phyloP scores from a whole-genome alignment of 371 early-diverging fungal genomes.

The Lichtheimia hyalospora region DNA sequence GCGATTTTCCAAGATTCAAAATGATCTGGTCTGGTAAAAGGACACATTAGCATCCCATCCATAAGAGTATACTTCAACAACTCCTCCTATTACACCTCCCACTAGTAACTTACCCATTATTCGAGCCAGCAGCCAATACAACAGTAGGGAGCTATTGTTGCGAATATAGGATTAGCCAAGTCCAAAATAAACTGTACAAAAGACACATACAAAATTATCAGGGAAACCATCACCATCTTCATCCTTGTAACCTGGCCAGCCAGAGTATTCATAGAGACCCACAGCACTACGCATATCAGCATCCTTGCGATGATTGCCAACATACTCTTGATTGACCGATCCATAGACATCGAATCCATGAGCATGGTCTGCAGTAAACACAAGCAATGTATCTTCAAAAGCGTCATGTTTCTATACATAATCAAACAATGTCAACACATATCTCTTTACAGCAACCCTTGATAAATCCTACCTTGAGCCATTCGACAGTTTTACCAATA shows the following conservation, averaged over 20 bases:
- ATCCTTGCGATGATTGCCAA: constrained; percentile 16
- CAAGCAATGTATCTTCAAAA: constrained; percentile 66
- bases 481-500: constrained; percentile 60
- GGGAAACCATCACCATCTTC: constrained; percentile 70
- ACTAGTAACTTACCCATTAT: constrained; percentile 41
- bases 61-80: too few relatives aligned
- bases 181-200: not conserved
- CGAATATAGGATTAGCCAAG: not conserved
- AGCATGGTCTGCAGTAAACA: constrained; percentile 74
- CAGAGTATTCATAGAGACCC: constrained; percentile 65
- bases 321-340: constrained; percentile 54
- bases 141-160: constrained; percentile 35
- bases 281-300: constrained; percentile 61
- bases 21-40: constrained; percentile 34
- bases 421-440: not conserved
- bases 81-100: too few relatives aligned
- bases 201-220: constrained; percentile 44
- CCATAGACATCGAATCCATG: constrained; percentile 78
- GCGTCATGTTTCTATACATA: constrained; percentile 32
- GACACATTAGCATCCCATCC: too few relatives aligned
- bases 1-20: constrained; percentile 62
- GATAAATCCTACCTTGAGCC: constrained; percentile 52
- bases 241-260: constrained; percentile 68
- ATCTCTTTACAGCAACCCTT: not conserved
- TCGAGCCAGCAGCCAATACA: constrained; percentile 63